A percentile compares a stretch with the other conserved stretches of the same genome.
These are phyloP conservation scores for Xylaria polymorpha DNA, from an alignment of 2,329 filamentous ascomycete species.

Conservation along the genomic window DNA sequence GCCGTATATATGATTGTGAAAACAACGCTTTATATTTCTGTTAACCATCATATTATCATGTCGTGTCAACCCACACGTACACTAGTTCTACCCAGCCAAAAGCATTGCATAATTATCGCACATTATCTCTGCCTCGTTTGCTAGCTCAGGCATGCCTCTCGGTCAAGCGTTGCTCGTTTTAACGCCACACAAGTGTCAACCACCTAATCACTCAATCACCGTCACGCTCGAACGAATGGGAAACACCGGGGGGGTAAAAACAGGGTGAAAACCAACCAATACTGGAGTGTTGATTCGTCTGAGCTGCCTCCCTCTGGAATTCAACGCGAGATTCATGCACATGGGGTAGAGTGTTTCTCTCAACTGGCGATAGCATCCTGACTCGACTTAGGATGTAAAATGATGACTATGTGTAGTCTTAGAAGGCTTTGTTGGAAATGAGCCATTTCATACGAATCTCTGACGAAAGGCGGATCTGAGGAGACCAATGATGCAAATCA, in stretches of 20 bases:
- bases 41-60: slow-evolving; percentile 8
- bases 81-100: slow-evolving; percentile 2
- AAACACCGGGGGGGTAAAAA: background rate
- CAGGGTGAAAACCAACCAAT: slow-evolving; percentile 4
- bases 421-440: background rate
- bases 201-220: slow-evolving; percentile 18
- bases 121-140: background rate
- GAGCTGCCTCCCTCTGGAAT: background rate
- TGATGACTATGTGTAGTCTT: background rate
- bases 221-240: slow-evolving; percentile 2
- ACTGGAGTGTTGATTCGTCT: slow-evolving; percentile 6
- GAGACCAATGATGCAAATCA: slow-evolving; percentile 21
- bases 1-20: background rate
- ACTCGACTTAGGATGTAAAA: background rate
- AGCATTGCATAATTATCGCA: slow-evolving; percentile 20
- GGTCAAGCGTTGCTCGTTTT: background rate
- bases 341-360: background rate
- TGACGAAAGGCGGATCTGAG: background rate
- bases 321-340: slow-evolving; percentile 9
- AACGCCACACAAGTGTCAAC: background rate
- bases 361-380: background rate
- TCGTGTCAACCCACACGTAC: background rate
- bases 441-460: background rate
- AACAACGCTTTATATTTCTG: slow-evolving; percentile 26
- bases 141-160: background rate